Percentiles rank a stretch among this genome's conserved stretches.
Conservation (phyloP, 31 red algal genomes). For the Endocladia muricata region DNA sequence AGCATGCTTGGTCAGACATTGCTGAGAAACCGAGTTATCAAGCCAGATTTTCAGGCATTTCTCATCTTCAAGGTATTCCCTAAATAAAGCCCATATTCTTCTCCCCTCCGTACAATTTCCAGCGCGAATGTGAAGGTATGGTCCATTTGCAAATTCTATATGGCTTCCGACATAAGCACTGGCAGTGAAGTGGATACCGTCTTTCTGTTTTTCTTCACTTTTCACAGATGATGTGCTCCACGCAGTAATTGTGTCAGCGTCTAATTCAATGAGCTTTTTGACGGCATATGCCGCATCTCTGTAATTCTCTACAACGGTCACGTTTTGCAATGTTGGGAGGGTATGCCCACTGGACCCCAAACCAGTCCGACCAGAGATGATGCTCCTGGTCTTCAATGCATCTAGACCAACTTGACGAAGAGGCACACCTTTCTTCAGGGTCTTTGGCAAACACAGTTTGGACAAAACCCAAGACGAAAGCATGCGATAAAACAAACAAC, state of each 20-base stretch:
- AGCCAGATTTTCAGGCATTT: conserved; percentile 1
- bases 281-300: conserved; percentile 2
- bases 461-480: too few species aligned
- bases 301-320: background rate
- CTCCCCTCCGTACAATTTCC: background rate
- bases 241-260: background rate
- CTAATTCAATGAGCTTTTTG: background rate
- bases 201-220: background rate
- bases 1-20: background rate
- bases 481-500: too few species aligned
- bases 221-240: background rate
- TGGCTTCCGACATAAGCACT: conserved; percentile 41
- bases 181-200: background rate
- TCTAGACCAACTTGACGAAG: too few species aligned
- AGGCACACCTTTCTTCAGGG: too few species aligned
- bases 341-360: too few species aligned
- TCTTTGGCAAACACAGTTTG: too few species aligned
- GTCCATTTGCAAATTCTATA: conserved; percentile 67
- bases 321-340: too few species aligned
- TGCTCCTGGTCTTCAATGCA: too few species aligned
- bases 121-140: conserved; percentile 24
- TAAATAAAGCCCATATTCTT: background rate
- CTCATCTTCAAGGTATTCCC: conserved; percentile 14
- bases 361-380: too few species aligned
- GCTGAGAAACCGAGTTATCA: background rate